phyloP scores from a whole-genome alignment of 1,284 basidiomycete species.

The Sporisorium scitamineum region DNA sequence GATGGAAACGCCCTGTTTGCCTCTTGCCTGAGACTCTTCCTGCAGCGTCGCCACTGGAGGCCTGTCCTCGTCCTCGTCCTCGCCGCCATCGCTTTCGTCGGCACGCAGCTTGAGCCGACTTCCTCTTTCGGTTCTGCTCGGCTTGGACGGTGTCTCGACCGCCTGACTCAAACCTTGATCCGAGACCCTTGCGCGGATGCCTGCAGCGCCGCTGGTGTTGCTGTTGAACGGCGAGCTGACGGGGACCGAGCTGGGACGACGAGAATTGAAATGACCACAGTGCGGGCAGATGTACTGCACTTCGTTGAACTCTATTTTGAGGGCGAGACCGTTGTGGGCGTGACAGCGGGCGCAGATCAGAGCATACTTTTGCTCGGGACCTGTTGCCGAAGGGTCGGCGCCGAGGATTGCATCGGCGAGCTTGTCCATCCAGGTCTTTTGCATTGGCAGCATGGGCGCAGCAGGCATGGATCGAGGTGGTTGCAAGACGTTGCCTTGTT shows the following conservation, averaged over 20 bases:
- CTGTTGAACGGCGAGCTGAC: conserved; percentile 62
- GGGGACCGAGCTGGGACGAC: conserved; percentile 63
- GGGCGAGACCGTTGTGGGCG: conserved; percentile 91
- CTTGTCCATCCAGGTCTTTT: conserved; percentile 68
- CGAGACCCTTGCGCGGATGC: background rate
- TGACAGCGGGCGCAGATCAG: conserved; percentile 94
- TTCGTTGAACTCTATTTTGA: conserved; percentile 87
- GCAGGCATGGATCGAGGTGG: conserved; percentile 4
- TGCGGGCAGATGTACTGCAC: conserved; percentile 83
- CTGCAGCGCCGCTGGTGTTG: background rate
- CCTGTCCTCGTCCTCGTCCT: conserved; percentile 24
- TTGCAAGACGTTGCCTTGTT: conserved; percentile 22
- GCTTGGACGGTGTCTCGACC: conserved; percentile 37
- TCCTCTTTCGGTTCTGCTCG: conserved; percentile 12
- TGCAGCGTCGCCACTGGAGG: conserved; percentile 29
- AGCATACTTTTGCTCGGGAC: conserved; percentile 76
- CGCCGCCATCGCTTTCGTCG: conserved; percentile 24
- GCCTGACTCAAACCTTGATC: background rate
- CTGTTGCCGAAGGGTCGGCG: conserved; percentile 67
- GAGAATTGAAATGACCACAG: conserved; percentile 79
- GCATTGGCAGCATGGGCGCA: conserved; percentile 12
- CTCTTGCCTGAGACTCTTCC: conserved; percentile 12
- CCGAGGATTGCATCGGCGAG: conserved; percentile 70
- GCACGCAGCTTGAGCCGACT: conserved; percentile 35
- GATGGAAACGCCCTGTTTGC: conserved; percentile 6